Evolutionary conservation across 768 basidiomycete genomes (phyloP).

Genomic region (Leccinum aurantiacum): DNA sequence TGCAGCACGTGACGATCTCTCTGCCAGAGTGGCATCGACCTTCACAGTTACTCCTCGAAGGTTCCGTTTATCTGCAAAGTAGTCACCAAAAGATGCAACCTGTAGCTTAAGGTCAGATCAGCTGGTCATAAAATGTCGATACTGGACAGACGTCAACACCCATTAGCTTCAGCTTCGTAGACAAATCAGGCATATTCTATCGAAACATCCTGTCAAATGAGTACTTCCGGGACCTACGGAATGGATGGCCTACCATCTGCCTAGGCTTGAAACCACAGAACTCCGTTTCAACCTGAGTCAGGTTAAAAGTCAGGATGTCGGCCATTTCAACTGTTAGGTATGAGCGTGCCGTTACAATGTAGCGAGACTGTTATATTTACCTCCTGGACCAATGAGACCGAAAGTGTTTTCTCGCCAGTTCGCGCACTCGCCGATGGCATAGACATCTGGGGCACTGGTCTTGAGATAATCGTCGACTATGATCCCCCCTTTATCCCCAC

Average conservation of each 20-base stretch:
- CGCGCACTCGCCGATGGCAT: constrained; percentile 78
- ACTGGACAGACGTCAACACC: constrained; percentile 47
- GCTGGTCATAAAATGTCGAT: not conserved
- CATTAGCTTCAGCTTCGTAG: constrained; percentile 64
- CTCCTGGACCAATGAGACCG: constrained; percentile 73
- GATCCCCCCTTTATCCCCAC: constrained; percentile 53
- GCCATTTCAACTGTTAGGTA: constrained; percentile 70
- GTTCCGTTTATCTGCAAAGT: constrained; percentile 56
- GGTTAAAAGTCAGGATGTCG: constrained; percentile 70
- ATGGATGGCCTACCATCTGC: constrained; percentile 38
- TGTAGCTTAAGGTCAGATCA: constrained; percentile 9
- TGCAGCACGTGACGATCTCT: not conserved
- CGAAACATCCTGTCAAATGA: not conserved
- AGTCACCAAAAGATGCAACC: constrained; percentile 74
- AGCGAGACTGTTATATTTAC: constrained; percentile 24
- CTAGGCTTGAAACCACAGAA: constrained; percentile 42
- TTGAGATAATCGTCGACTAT: constrained; percentile 54
- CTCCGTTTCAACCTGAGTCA: constrained; percentile 52
- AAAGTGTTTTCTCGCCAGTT: constrained; percentile 67
- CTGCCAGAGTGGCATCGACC: not conserved
- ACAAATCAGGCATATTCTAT: constrained; percentile 61
- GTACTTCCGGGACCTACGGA: not conserved
- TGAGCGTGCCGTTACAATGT: not conserved
- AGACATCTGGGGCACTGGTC: constrained; percentile 60
- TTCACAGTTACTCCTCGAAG: constrained; percentile 5